These are phyloP conservation scores for Agrocybe praecox DNA, from an alignment of 768 basidiomycete genomes.

Conservation along the genomic window DNA sequence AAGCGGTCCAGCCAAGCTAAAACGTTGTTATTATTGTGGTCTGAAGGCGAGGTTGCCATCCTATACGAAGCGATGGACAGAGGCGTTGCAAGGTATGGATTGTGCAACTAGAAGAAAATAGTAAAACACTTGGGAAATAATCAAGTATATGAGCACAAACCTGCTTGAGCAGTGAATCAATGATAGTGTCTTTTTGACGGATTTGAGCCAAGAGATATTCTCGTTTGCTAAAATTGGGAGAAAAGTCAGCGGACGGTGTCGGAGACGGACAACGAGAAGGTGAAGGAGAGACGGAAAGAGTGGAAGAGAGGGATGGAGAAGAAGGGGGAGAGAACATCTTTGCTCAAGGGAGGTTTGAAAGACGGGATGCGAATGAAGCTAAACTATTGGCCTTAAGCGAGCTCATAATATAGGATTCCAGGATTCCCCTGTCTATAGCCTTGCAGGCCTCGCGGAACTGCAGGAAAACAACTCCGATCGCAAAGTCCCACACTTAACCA, in stretches of 20 bases:
- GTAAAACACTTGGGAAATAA: background rate
- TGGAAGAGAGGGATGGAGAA: background rate
- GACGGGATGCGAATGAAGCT: background rate
- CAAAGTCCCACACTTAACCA: conserved; percentile 2
- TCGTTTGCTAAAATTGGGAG: conserved; percentile 62
- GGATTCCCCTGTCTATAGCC: conserved; percentile 9
- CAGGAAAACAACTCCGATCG: conserved; percentile 2
- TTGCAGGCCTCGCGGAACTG: conserved; percentile 2
- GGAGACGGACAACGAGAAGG: conserved; percentile 34
- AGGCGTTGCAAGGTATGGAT: conserved; percentile 79
- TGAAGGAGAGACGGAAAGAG: conserved; percentile 18
- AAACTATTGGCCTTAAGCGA: background rate
- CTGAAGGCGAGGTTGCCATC: conserved; percentile 76
- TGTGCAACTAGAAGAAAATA: conserved; percentile 60
- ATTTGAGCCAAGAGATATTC: conserved; percentile 87
- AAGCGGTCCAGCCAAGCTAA: conserved; percentile 78
- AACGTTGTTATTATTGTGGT: conserved; percentile 66
- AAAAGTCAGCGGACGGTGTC: conserved; percentile 37
- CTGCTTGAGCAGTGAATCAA: conserved; percentile 84
- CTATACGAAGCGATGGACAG: conserved; percentile 79
- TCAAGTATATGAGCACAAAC: conserved; percentile 34
- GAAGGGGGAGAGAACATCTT: background rate
- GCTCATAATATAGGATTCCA: conserved; percentile 14
- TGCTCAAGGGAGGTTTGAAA: background rate
- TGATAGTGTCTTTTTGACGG: conserved; percentile 85